Evolutionary conservation across 768 basidiomycete genomes (phyloP).

Genomic region (Inosperma sp.): DNA sequence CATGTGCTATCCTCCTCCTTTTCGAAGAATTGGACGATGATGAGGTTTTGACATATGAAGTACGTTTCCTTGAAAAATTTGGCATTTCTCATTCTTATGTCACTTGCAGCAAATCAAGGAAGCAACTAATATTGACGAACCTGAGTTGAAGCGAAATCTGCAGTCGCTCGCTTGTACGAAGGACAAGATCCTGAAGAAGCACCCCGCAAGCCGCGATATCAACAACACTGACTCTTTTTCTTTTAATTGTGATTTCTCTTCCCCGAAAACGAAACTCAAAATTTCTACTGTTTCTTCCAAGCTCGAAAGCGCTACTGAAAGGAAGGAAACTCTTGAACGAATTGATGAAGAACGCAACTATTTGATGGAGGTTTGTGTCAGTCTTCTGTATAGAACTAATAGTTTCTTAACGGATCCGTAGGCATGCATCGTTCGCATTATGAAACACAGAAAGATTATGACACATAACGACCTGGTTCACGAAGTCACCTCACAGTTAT

Average conservation of each 20-base stretch:
- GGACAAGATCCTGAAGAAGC: constrained; percentile 87
- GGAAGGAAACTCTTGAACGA: constrained; percentile 83
- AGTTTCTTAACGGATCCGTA: constrained; percentile 27
- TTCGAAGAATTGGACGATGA: constrained; percentile 71
- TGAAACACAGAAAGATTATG: constrained; percentile 94
- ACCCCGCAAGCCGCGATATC: constrained; percentile 84
- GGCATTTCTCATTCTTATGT: not conserved
- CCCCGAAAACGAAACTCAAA: constrained; percentile 86
- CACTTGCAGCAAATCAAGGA: constrained; percentile 70
- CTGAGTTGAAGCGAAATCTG: constrained; percentile 84
- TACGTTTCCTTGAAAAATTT: constrained; percentile 29
- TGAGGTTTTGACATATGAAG: constrained; percentile 73
- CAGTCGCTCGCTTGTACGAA: constrained; percentile 96
- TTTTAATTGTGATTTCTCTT: constrained; percentile 80
- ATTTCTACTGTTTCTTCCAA: constrained; percentile 85
- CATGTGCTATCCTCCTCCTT: constrained; percentile 78
- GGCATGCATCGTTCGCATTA: constrained; percentile 96
- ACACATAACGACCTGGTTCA: constrained; percentile 82
- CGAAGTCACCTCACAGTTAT: constrained; percentile 85
- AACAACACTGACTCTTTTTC: constrained; percentile 73
- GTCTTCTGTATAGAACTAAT: constrained; percentile 15
- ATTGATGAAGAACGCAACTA: constrained; percentile 90
- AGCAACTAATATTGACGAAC: constrained; percentile 67
- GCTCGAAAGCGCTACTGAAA: constrained; percentile 81
- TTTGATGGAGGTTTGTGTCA: constrained; percentile 75